Base-by-base conservation (phyloP, 2,329 filamentous ascomycete genomes). In the Aspergillus sergii region DNA sequence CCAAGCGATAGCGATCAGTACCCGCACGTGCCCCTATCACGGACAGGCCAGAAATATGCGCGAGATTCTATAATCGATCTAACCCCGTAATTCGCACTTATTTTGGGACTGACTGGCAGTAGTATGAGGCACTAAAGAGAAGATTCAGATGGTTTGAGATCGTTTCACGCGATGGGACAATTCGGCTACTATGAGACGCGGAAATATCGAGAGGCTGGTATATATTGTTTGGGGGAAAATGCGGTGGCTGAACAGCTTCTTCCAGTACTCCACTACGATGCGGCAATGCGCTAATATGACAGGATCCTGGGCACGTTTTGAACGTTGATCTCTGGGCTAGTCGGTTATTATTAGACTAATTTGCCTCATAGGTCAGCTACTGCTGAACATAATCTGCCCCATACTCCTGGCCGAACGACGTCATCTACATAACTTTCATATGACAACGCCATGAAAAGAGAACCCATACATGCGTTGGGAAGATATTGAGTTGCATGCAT, bases 161-260 rank as follows among this genome's bases (percentile, higher is more conserved):
- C 32, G 30, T 55, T 36, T 39, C 34, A 23, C 21, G 36, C 32
- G 34, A 39, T 55, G 51, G 51, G 51, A 55, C 30, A 39, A 19
- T 55, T 55, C 32, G 21, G 32, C 51, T 39, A 5, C 32, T 23
- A 16, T 55, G 32, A 55, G 16, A 36, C n/a, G 51, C 21, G 51
- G 57, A 63, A 68, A 66, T 66, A 66, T 66, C 36, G 61, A 62
- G 66, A 69, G 68, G 69, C 60, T 68, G 68, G 68, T 58, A 59
- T 62, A 57, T 64, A 64, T 51, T 32, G 58, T 45, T 53, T 48
- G 61, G 39, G 41, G 21, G 28, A 57, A 56, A 76, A 73, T 69
- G 69, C 66, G 73, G 74, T 76, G 74, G 75, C 74, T 76, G 74
- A 72, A 73, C 66, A 58, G 65, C 68, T 65, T 53, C 61, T 59